A percentile compares a stretch with the other conserved stretches of the same genome.
Conservation (phyloP, 2,329 filamentous ascomycete genomes). For the Colletotrichum filicis region DNA sequence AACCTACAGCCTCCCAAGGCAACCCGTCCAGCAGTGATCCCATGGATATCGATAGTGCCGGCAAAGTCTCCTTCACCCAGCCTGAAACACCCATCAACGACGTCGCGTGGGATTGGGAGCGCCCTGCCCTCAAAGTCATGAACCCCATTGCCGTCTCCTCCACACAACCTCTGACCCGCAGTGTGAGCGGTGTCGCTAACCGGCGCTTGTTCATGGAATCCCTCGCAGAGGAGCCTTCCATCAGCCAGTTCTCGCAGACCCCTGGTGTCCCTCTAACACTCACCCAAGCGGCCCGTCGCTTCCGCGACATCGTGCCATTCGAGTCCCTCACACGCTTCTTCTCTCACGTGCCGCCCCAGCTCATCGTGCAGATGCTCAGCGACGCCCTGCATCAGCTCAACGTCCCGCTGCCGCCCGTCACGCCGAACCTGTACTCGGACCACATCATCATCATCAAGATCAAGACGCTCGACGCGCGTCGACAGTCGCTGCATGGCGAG, state of each 20-base stretch:
- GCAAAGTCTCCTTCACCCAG: conserved; percentile 80
- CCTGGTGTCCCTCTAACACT: conserved; percentile 84
- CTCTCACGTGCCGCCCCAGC: conserved; percentile 78
- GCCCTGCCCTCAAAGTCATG: conserved; percentile 69
- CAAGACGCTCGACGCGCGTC: conserved; percentile 77
- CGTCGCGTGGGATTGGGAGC: conserved; percentile 88
- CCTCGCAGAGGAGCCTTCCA: conserved; percentile 86
- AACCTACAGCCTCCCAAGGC: conserved; percentile 64
- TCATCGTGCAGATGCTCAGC: conserved; percentile 82
- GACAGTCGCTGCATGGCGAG: conserved; percentile 79
- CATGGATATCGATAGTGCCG: conserved; percentile 76
- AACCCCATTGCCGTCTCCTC: conserved; percentile 56
- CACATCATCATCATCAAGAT: conserved; percentile 75
- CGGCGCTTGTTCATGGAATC: conserved; percentile 62
- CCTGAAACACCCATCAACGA: conserved; percentile 83
- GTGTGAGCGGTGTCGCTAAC: conserved; percentile 47
- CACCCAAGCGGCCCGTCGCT: conserved; percentile 88
- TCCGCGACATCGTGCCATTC: conserved; percentile 90
- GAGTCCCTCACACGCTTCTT: conserved; percentile 93
- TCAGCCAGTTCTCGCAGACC: conserved; percentile 84
- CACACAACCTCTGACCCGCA: conserved; percentile 58
- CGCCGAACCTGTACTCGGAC: conserved; percentile 61
- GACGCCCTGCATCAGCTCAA: conserved; percentile 88
- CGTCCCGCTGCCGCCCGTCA: conserved; percentile 72
- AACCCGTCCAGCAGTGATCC: conserved; percentile 53